Evolutionary conservation across 768 basidiomycete species (phyloP).

Genomic region (Amyloporia xantha): DNA sequence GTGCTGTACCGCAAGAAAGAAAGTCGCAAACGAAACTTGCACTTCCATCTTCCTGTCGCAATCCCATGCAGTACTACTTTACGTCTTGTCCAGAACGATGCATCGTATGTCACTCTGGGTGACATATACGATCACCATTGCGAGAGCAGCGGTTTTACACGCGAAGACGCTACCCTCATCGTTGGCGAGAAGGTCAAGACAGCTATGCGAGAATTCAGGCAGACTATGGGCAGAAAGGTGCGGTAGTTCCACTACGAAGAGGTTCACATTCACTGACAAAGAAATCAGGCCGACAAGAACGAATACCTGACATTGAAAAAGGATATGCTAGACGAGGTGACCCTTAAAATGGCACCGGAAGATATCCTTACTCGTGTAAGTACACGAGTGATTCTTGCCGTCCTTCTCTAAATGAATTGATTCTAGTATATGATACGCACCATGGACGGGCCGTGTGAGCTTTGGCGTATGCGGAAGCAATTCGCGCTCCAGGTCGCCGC

Average conservation of each 20-base stretch:
- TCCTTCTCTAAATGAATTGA: neutral
- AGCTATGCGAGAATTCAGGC: slow-evolving; percentile 53
- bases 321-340: slow-evolving; percentile 85
- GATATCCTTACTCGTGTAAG: slow-evolving; percentile 76
- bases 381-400: slow-evolving; percentile 6
- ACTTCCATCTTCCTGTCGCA: slow-evolving; percentile 86
- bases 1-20: slow-evolving; percentile 86
- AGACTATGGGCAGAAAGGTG: slow-evolving; percentile 24
- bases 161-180: slow-evolving; percentile 84
- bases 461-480: slow-evolving; percentile 98
- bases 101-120: slow-evolving; percentile 83
- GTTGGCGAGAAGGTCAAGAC: slow-evolving; percentile 80
- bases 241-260: neutral
- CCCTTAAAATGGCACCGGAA: slow-evolving; percentile 84
- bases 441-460: slow-evolving; percentile 75
- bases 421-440: slow-evolving; percentile 79
- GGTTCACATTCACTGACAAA: neutral
- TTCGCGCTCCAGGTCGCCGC: slow-evolving; percentile 87
- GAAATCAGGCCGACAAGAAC: slow-evolving; percentile 52
- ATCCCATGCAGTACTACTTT: slow-evolving; percentile 78
- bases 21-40: slow-evolving; percentile 82
- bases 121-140: slow-evolving; percentile 95
- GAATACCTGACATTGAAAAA: slow-evolving; percentile 70
- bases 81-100: slow-evolving; percentile 85
- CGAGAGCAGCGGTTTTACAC: slow-evolving; percentile 60